Evolutionary conservation across 192 early-diverging fungal genomes (phyloP).

Genomic region (Kappamyces sp.): DNA sequence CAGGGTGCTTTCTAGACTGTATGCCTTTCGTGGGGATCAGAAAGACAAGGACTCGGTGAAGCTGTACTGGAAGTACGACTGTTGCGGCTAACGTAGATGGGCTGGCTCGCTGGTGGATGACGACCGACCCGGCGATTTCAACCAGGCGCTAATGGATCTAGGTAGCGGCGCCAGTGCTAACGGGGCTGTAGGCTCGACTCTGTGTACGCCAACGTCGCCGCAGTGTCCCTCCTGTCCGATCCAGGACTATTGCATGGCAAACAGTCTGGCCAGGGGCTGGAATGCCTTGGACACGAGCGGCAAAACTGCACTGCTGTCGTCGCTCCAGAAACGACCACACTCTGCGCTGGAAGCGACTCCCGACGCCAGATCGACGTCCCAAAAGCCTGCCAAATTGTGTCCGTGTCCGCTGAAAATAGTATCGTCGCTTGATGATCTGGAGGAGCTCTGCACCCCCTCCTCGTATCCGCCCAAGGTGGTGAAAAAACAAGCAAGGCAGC

Average conservation of each 20-base stretch:
- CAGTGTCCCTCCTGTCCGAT: constrained; percentile 60
- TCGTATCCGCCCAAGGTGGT: neutral
- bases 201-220: constrained; percentile 67
- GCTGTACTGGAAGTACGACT: constrained; percentile 49
- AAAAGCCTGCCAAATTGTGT: neutral
- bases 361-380: neutral
- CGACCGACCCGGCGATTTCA: constrained; percentile 64
- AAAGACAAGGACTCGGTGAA: constrained; percentile 52
- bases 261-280: neutral
- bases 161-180: too few relatives aligned
- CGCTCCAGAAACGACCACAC: too few relatives aligned
- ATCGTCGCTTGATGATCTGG: constrained; percentile 2
- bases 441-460: constrained; percentile 3
- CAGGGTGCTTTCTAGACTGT: constrained; percentile 58
- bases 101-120: constrained; percentile 50
- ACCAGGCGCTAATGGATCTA: constrained; percentile 74
- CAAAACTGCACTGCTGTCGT: too few relatives aligned
- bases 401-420: neutral
- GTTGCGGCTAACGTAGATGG: constrained; percentile 20
- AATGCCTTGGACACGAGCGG: constrained; percentile 3
- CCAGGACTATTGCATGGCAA: constrained; percentile 26
- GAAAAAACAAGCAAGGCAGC: neutral
- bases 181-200: constrained; percentile 49
- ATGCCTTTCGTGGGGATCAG: constrained; percentile 59
- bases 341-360: too few relatives aligned